Evolutionary conservation across 768 basidiomycete genomes (phyloP), one percentile per base, ranked within the genome.

Genomic region (Kwoniella botswanensis): DNA sequence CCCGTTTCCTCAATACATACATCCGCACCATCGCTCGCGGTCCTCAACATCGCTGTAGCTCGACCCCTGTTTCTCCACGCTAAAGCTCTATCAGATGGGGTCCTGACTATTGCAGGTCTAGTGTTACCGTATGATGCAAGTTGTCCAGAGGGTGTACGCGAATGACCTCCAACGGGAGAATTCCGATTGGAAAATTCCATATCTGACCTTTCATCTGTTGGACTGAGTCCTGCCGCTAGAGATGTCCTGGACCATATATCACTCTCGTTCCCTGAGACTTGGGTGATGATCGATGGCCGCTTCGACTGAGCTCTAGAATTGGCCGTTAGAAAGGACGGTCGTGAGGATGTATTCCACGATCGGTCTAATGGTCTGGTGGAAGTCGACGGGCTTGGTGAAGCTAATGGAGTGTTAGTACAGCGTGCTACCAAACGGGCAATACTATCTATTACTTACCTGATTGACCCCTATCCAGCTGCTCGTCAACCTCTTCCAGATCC

Each of bases 11-110:
- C 75, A 3, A 80, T 44, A 6, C 63, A 52, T 10, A 80, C 79
- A 65, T 80, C 79, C 24, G 79, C 79, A 41, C 77, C 79, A 65
- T 80, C 79, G 69, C 79, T 80, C 15, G 69, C 63, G 6, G 79
- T 76, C n/a, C 79, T 52, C 0, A 74, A 58, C 74, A 78, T 76
- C 13, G 70, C 67, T 1, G 75, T 71, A 4, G 62, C 68, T n/a
- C 72, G 44, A 3, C 72, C 74, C 7, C 62, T 56, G 24, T 73
- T 66, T 21, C 71, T 53, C 79, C 76, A 80, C 12, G 68, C 73
- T 35, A 71, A 4, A 1, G 75, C 74, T 17, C 74, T 65, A 17
- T 79, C 78, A 1, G 71, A 56, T 0, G 65, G 24, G 0, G 61
- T 59, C 50, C 72, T 13, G 43, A 56, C 18, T 5, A 35, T 66